These are phyloP conservation scores for Phialophora chinensis DNA, from an alignment of 2,329 filamentous ascomycete genomes.

Conservation along the genomic window DNA sequence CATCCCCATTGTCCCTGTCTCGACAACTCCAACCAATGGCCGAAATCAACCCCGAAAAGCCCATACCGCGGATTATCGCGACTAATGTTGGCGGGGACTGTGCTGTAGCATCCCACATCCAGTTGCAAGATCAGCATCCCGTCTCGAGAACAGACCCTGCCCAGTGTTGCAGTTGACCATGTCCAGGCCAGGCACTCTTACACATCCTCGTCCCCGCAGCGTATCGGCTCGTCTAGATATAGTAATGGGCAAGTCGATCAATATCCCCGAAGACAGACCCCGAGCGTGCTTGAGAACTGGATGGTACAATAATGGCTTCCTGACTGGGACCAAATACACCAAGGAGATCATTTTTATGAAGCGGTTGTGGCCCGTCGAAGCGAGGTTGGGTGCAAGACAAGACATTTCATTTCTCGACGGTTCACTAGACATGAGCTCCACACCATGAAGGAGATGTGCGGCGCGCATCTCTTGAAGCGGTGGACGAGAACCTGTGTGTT, in stretches of 20 bases:
- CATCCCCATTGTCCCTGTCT: background rate
- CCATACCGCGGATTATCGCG: background rate
- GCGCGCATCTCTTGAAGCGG: background rate
- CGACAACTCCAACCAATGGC: background rate
- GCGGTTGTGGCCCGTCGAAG: background rate
- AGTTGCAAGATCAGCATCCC: background rate
- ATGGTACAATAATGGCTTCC: background rate
- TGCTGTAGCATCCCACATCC: background rate
- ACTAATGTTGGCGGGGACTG: background rate
- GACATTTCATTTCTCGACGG: background rate
- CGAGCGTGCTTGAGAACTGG: background rate
- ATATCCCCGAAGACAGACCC: background rate
- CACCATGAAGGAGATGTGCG: background rate
- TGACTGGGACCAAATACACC: background rate
- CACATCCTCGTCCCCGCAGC: constrained; percentile 4
- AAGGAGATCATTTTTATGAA: background rate
- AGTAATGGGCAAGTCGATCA: background rate
- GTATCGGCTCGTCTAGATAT: background rate
- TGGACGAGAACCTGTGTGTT: background rate
- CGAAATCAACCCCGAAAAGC: background rate
- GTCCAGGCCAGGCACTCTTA: constrained; percentile 14
- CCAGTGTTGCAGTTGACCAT: background rate
- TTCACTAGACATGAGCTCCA: background rate
- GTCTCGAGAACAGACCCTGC: background rate
- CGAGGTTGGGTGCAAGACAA: background rate